Percentiles rank a stretch among this genome's conserved stretches.
Evolutionary conservation across 2,329 filamentous ascomycete species (phyloP).

Genomic region (Aurifilum marmelostoma): DNA sequence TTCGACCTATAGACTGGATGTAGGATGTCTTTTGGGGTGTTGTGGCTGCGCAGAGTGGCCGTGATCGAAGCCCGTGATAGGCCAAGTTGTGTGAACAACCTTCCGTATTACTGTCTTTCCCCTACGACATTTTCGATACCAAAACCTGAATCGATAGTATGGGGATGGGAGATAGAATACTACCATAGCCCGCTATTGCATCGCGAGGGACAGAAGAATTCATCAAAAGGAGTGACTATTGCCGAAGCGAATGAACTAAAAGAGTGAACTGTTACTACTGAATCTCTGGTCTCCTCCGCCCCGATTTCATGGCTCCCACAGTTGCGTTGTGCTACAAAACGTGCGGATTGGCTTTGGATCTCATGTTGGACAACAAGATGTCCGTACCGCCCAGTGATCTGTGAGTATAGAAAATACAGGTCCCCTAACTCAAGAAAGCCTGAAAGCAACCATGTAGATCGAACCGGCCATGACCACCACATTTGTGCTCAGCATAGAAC

Average conservation of each 20-base stretch:
- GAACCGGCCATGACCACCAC: conserved; percentile 7
- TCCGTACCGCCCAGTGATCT: background rate
- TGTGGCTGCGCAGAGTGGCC: background rate
- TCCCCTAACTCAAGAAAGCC: background rate
- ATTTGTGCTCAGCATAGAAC: background rate
- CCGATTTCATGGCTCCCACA: background rate
- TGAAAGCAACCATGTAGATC: background rate
- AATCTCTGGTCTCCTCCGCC: background rate
- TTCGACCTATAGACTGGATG: background rate
- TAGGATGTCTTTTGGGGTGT: background rate
- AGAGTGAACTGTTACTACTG: conserved; percentile 3
- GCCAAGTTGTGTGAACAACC: background rate
- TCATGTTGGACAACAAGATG: background rate
- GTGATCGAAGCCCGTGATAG: background rate
- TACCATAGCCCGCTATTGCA: background rate
- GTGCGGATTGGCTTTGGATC: background rate
- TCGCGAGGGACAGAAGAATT: background rate
- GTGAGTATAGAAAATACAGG: background rate
- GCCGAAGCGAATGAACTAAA: conserved; percentile 15
- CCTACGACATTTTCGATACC: background rate
- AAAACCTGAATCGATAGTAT: background rate
- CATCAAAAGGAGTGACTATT: conserved; percentile 17
- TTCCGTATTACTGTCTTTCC: too few species aligned
- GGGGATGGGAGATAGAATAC: too few species aligned
- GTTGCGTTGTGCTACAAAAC: background rate